Evolutionary conservation across 805 yeast genomes (phyloP), one percentile per base, ranked within the genome.

Genomic region (Candida gorgasii): DNA sequence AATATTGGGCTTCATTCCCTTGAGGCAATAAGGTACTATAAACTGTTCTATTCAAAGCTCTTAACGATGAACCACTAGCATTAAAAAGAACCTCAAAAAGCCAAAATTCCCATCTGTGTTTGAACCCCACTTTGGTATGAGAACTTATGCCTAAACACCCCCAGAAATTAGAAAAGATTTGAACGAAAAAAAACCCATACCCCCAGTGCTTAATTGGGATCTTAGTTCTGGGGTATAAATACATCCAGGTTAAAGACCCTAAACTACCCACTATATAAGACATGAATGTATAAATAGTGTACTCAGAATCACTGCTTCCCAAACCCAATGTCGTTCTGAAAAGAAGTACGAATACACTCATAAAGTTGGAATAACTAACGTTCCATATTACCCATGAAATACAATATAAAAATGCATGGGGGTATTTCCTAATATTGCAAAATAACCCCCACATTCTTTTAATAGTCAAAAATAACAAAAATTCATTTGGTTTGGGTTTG

Each of bases 301-400:
- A 69, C 51, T 69, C 69, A 0, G 69, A 40, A 48, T 67, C 73
- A 13, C 69, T 54, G 1, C 47, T 44, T 0, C 72, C 73, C 26
- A 69, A 39, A 0, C 75, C 74, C 40, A 69, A 45, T 1, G 72
- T 67, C 3, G 72, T 55, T 44, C 75, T 55, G 48, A 69, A 69
- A 14, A 69, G 42, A 6, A 69, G 51, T 1, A 61, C 59, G 42
- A 62, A 67, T 2, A 69, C 63, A 36, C 61, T 53, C 47, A 67
- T 40, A 44, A 65, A 69, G 37, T 67, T 67, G 8, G 61, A 46
- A 36, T 54, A 66, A 5, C 58, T 55, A 12, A 67, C 61, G 40
- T 69, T 67, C 74, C 75, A 69, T 18, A 68, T 54, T 2, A 69
- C 72, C 74, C 74, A 69, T 0, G 66, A 58, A n/a, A 66, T 29